Conservation (phyloP, 208 protist genomes). For the Strigomonas culicis region DNA sequence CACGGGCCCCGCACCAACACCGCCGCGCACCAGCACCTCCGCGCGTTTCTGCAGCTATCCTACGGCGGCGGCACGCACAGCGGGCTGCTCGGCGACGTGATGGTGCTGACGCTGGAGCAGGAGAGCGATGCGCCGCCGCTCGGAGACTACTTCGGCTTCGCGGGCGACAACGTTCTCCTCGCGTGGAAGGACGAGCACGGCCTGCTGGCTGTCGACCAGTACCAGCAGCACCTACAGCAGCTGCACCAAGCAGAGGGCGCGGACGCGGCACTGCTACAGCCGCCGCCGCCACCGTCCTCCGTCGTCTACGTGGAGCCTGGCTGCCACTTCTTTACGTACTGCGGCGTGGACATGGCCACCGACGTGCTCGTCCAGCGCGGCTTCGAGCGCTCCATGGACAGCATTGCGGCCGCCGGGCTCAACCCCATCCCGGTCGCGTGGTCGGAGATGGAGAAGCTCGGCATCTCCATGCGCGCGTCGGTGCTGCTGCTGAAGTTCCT, state of each 20-base stretch:
- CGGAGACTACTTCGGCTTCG: slow-evolving; percentile 92
- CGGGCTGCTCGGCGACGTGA: not conserved
- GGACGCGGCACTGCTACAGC: not conserved
- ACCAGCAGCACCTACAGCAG: slow-evolving; percentile 52
- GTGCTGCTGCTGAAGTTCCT: slow-evolving; percentile 87
- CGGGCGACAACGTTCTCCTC: slow-evolving; percentile 81
- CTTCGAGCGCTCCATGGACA: slow-evolving; percentile 89
- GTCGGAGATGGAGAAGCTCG: slow-evolving; percentile 92
- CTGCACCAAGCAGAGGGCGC: not conserved
- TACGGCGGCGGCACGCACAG: slow-evolving; percentile 12
- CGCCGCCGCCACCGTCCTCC: slow-evolving; percentile 5
- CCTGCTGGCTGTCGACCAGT: slow-evolving; percentile 87
- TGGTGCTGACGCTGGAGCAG: slow-evolving; percentile 84
- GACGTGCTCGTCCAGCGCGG: slow-evolving; percentile 90
- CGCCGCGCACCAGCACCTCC: slow-evolving; percentile 68
- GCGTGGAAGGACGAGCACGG: slow-evolving; percentile 93
- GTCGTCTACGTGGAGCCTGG: slow-evolving; percentile 89
- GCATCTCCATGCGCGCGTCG: slow-evolving; percentile 85
- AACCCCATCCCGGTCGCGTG: slow-evolving; percentile 91
- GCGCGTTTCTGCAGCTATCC: slow-evolving; percentile 70
- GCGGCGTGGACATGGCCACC: slow-evolving; percentile 70
- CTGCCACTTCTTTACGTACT: slow-evolving; percentile 91
- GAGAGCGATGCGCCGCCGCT: slow-evolving; percentile 88
- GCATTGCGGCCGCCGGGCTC: slow-evolving; percentile 75
- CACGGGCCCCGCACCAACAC: slow-evolving; percentile 88